Evolutionary conservation across 2,329 filamentous ascomycete genomes (phyloP), one percentile per base, ranked within the genome.

Genomic region (Epichloe festucae): DNA sequence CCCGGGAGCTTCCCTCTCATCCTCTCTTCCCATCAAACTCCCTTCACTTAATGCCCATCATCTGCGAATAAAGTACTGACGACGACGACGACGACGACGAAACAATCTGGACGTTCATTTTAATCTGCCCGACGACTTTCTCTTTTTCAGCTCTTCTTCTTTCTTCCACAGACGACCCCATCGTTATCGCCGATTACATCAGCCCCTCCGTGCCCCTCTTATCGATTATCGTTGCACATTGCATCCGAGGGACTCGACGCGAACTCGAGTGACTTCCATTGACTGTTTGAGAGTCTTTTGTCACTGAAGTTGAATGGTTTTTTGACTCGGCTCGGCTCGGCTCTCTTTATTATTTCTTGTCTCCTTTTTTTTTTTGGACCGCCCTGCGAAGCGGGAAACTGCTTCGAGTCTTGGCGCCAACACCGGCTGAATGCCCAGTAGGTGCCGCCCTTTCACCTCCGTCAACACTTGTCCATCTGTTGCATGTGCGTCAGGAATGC

Each of bases 381-480:
- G 44, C 44, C 50, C 53, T 54, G 58, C 60, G 59, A 59, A 59
- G 63, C 59, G 61, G 64, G 59, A 58, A 60, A 59, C 62, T 65
- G 61, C 63, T 63, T 62, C 60, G 51, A 61, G 50, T 43, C 47
- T 55, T 58, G 53, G 55, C 19, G 54, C 41, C 54, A 61, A 63
- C 54, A 61, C 59, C 60, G 60, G 55, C 63, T 67, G 63, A 63
- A 67, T 68, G 66, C 64, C 64, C 63, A 61, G 65, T 67, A 64
- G 49, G 65, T 57, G 45, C 27, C 41, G 46, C 48, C 50, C 44
- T 15, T 15, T n/a, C 31, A 40, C 10, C 52, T 54, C 38, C 35
- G 8, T 17, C 36, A 7, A 34, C 10, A 21, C 36, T 17, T 6
- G 10, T 4, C 5, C 44, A 27, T 12, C 35, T 51, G 36, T 12